Conservation (phyloP, 2,329 filamentous ascomycete species). For the Fusarium kyushuense region DNA sequence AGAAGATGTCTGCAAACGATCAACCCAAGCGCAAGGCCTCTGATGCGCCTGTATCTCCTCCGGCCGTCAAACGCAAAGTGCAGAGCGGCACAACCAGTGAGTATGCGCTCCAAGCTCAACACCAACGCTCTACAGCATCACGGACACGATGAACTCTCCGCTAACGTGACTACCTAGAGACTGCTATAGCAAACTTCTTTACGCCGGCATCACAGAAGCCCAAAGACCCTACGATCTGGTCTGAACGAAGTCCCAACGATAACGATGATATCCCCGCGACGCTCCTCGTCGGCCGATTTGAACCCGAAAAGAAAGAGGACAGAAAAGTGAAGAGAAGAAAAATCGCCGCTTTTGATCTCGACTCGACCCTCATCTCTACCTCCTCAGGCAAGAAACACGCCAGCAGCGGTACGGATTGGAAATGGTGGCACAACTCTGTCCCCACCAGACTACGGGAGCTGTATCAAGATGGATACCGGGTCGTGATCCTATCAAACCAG, state of each 20-base stretch:
- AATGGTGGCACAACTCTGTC: conserved; percentile 87
- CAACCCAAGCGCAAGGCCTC: conserved; percentile 53
- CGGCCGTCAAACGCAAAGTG: conserved; percentile 64
- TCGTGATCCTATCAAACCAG: conserved; percentile 91
- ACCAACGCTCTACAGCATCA: neutral
- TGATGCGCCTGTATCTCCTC: conserved; percentile 64
- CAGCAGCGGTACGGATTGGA: conserved; percentile 82
- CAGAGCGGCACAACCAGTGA: conserved; percentile 66
- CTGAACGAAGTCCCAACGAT: conserved; percentile 68
- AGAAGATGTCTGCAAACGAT: conserved; percentile 46
- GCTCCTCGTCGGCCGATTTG: conserved; percentile 81
- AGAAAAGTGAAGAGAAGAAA: conserved; percentile 60
- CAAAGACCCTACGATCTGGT: conserved; percentile 80
- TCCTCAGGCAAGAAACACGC: conserved; percentile 84
- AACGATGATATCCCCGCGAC: conserved; percentile 63
- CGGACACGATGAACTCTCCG: neutral
- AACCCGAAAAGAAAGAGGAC: conserved; percentile 56
- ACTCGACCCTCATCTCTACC: conserved; percentile 87
- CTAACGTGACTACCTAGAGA: conserved; percentile 61
- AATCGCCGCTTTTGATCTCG: conserved; percentile 80
- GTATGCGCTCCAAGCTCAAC: conserved; percentile 25
- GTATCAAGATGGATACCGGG: conserved; percentile 75
- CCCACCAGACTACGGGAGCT: conserved; percentile 75
- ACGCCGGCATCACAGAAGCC: conserved; percentile 87
- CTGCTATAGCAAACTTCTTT: conserved; percentile 85